Evolutionary conservation across 192 early-diverging fungal genomes (phyloP).

Genomic region (Podila verticillata): DNA sequence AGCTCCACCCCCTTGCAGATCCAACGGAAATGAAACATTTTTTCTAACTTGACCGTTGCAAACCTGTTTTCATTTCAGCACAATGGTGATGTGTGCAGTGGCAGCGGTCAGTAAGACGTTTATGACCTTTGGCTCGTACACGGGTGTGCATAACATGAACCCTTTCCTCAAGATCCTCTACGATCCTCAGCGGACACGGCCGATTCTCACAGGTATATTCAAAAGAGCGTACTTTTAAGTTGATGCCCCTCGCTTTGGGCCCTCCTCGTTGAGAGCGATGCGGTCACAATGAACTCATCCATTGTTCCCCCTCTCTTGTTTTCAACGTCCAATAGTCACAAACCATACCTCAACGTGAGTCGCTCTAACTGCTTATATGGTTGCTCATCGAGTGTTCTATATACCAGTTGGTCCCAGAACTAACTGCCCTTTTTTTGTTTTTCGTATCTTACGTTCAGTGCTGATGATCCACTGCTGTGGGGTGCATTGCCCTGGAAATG

Average conservation of each 20-base stretch:
- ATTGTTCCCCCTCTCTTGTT: background rate
- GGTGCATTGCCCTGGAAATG: constrained; percentile 71
- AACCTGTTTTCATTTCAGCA: background rate
- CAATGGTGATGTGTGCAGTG: constrained; percentile 37
- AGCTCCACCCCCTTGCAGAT: too few species aligned
- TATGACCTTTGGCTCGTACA: constrained; percentile 47
- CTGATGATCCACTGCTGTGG: constrained; percentile 84
- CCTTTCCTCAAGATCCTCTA: constrained; percentile 66
- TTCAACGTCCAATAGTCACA: constrained; percentile 57
- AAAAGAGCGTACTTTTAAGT: constrained; percentile 1
- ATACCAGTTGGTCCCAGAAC: background rate
- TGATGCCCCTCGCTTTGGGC: background rate
- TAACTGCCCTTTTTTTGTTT: background rate
- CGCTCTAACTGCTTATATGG: too few species aligned
- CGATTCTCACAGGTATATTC: constrained; percentile 76
- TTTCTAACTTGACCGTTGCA: background rate
- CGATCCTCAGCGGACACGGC: constrained; percentile 61
- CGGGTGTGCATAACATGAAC: constrained; percentile 64
- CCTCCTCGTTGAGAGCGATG: background rate
- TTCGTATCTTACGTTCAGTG: constrained; percentile 19
- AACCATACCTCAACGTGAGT: constrained; percentile 77
- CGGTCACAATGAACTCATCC: background rate
- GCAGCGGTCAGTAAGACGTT: constrained; percentile 39
- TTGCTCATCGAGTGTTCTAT: background rate
- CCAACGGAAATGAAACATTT: background rate